phyloP scores from a whole-genome alignment of 306 rosid genomes.

The Senna siamea region DNA sequence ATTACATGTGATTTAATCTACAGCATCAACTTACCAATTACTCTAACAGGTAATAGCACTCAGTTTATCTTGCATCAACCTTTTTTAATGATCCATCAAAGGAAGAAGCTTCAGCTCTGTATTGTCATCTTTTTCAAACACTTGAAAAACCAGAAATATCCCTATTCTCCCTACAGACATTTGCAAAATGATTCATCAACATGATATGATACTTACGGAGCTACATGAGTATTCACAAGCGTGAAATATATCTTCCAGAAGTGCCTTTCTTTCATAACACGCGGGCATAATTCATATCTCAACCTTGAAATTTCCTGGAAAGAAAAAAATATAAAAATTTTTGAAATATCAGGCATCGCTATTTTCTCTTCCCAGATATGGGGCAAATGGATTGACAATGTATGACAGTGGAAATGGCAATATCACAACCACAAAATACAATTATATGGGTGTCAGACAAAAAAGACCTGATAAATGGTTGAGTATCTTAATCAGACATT shows the following conservation, averaged over 20 bases:
- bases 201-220: constrained; percentile 75
- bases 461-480: constrained; percentile 6
- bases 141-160: constrained; percentile 6
- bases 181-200: constrained; percentile 26
- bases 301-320: constrained; percentile 90
- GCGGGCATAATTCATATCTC: constrained; percentile 94
- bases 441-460: neutral
- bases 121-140: constrained; percentile 18
- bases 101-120: constrained; percentile 23
- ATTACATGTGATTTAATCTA: neutral
- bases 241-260: constrained; percentile 97
- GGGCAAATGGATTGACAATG: neutral
- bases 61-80: constrained; percentile 11
- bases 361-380: neutral
- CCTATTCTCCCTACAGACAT: constrained; percentile 14
- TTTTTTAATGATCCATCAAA: constrained; percentile 23
- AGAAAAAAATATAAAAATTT: constrained; percentile 30
- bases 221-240: constrained; percentile 91
- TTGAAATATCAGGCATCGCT: neutral
- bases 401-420: neutral
- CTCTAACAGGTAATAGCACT: constrained; percentile 1
- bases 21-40: neutral
- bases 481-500: constrained; percentile 22
- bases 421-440: neutral
- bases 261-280: constrained; percentile 78